These are phyloP conservation scores for Bisporella sp. DNA, from an alignment of 2,329 filamentous ascomycete genomes.

Conservation along the genomic window DNA sequence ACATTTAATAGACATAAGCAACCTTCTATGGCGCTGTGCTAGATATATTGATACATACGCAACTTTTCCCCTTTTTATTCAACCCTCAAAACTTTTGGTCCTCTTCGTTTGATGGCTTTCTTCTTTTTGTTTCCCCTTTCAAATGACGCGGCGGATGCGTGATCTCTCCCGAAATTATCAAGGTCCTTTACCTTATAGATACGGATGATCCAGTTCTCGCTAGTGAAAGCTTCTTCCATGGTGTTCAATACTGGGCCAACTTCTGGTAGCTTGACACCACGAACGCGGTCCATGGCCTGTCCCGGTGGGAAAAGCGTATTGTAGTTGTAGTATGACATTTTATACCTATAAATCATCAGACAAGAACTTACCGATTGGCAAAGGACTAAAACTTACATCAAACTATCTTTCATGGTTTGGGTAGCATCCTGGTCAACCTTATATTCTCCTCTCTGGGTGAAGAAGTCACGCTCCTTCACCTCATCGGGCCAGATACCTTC, in stretches of 20 bases:
- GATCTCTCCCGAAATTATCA: constrained; percentile 90
- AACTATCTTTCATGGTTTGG: constrained; percentile 96
- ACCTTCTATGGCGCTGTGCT: constrained; percentile 12
- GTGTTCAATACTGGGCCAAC: constrained; percentile 80
- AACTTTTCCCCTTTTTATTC: constrained; percentile 44
- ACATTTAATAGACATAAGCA: constrained; percentile 21
- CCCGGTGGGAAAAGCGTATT: constrained; percentile 84
- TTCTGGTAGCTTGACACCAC: constrained; percentile 71
- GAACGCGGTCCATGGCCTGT: constrained; percentile 85
- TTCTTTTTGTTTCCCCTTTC: constrained; percentile 80
- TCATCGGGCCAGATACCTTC: constrained; percentile 99
- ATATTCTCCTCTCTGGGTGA: constrained; percentile 90
- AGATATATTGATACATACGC: constrained; percentile 17
- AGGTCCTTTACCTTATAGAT: constrained; percentile 99
- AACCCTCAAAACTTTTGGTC: constrained; percentile 63
- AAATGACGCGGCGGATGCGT: constrained; percentile 62
- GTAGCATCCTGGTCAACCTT: constrained; percentile 88
- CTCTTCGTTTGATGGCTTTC: constrained; percentile 65
- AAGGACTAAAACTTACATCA: constrained; percentile 65
- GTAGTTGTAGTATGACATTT: constrained; percentile 99
- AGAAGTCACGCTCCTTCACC: constrained; percentile 94
- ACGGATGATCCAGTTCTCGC: constrained; percentile 99
- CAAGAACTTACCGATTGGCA: not conserved
- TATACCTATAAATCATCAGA: constrained; percentile 64
- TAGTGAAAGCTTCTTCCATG: constrained; percentile 94